A percentile compares a stretch with the other conserved stretches of the same genome.
Conservation (phyloP, 176 grass and related monocot genomes). For the Zea mays region Zm-B73-REFERENCE-NAM-5.0 NC_050099.1:227924001-227924500, state of each 20-base stretch:
- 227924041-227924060: conserved; percentile 86
- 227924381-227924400: background rate
- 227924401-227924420: background rate
- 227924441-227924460: background rate
- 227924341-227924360: conserved; percentile 1
- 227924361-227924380: background rate
- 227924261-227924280: conserved; percentile 98
- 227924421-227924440: background rate
- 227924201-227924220: conserved; percentile 85
- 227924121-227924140: background rate
- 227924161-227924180: conserved; percentile 73
- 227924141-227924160: conserved; percentile 5
- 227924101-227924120: background rate
- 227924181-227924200: conserved; percentile 67
- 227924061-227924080: conserved; percentile 52
- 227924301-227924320: background rate
- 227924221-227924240: conserved; percentile 65
- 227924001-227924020: conserved; percentile 89
- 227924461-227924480: conserved; percentile 20
- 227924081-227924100: conserved; percentile 7
- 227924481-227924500: conserved; percentile 61
- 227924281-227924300: conserved; percentile 9
- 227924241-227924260: conserved; percentile 83
- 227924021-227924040: conserved; percentile 83
- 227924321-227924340: background rate